phyloP scores from a whole-genome alignment of 2,329 filamentous ascomycete species.

The Diaporthe sp. region DNA sequence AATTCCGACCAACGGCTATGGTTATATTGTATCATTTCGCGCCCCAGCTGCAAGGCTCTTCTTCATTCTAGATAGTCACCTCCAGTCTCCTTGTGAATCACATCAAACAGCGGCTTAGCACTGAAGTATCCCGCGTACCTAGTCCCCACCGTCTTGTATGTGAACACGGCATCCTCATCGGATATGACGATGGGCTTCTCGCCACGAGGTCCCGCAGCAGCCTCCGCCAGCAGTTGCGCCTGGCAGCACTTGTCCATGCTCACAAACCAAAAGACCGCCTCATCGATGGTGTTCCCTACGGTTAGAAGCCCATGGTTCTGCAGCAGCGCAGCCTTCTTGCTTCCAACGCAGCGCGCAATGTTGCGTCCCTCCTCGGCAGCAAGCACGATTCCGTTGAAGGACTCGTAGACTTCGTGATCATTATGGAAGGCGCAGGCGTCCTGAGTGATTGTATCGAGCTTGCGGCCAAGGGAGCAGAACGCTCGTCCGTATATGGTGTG shows the following conservation, averaged over 20 bases:
- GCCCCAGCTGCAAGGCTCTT: too few species aligned
- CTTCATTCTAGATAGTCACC: conserved; percentile 35
- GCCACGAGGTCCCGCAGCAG: conserved; percentile 72
- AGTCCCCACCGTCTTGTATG: conserved; percentile 74
- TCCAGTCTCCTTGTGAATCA: conserved; percentile 48
- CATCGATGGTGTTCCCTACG: conserved; percentile 62
- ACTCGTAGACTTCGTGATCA: conserved; percentile 57
- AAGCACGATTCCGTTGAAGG: conserved; percentile 61
- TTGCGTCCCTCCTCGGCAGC: conserved; percentile 62
- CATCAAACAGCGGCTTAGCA: conserved; percentile 78
- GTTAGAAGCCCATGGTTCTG: conserved; percentile 69
- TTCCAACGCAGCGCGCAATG: conserved; percentile 61
- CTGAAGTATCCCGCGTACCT: conserved; percentile 76
- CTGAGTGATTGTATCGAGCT: conserved; percentile 75
- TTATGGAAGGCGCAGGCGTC: conserved; percentile 72
- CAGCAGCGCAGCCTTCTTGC: conserved; percentile 64
- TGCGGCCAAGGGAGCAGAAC: conserved; percentile 72
- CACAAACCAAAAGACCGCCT: conserved; percentile 67
- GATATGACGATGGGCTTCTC: conserved; percentile 75
- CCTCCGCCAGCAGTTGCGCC: conserved; percentile 66
- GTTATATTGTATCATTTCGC: not conserved
- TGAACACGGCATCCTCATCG: conserved; percentile 76
- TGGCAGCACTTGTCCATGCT: conserved; percentile 63
- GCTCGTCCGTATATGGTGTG: conserved; percentile 67
- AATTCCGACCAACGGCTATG: not conserved